Base-by-base conservation (phyloP, 2,329 filamentous ascomycete species). In the Cordyceps fumosorosea region DNA sequence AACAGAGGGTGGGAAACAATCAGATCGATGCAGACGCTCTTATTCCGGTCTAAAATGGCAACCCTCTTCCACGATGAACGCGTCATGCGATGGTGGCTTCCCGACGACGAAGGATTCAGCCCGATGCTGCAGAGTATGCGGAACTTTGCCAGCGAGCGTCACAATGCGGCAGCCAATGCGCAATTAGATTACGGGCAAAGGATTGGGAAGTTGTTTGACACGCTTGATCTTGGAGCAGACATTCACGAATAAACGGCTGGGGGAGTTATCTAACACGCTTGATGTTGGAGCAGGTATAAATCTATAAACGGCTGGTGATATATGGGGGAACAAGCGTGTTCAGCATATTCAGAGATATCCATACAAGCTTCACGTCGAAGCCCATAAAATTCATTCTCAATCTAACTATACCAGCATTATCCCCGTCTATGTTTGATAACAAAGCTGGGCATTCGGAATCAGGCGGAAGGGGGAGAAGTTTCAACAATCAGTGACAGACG, bases 71-170 rank as follows among this genome's bases (percentile, higher is more conserved):
- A 83, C 64, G 84, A 90, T 50, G 82, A 85, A 16, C 85, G 87
- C 22, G 85, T 92, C 59, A 84, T 84, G 51, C 81, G 88, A 62
- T 97, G 92, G 91, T 99, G 95, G 95, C 82, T 97, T 3, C 90
- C 92, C 2, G 84, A 95, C 72, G 85, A 91, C 65, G 89, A 93
- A 76, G 86, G 84, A 1, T 89, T 89, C 68, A 88, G 84, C 12
- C 83, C 84, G 0, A 84, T 96, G 48, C 81, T 97, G 60, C 87
- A 87, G 57, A 88, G 84, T 60, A 87, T 96, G 64, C 88, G 93
- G 22, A 83, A 85, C 48, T 93, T 96, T 74, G 90, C 92, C 32
- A 87, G 90, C 67, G 90, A 95, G 66, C 84, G 91, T 54, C 89
- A 85, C 64, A 78, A 83, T 8, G 84, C 79, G 22, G 84, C 83